Evolutionary conservation across 2,329 filamentous ascomycete genomes (phyloP).

Genomic region (Rhinocladiella mackenziei): DNA sequence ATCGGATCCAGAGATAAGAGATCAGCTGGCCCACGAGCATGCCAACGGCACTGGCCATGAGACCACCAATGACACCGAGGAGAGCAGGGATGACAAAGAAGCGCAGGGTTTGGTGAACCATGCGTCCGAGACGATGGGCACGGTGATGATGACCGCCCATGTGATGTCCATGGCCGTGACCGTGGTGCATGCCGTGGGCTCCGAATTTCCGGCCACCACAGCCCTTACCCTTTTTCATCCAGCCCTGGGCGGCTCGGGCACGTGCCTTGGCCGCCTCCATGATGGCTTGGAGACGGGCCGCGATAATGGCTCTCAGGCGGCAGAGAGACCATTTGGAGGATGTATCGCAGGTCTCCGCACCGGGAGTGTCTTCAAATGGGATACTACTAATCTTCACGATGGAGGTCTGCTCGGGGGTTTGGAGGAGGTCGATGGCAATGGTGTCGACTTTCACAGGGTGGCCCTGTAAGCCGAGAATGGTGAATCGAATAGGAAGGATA

Average conservation of each 20-base stretch:
- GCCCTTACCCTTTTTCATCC: slow-evolving; percentile 19
- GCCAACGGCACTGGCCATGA: slow-evolving; percentile 44
- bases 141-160: slow-evolving; percentile 31
- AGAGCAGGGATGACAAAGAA: slow-evolving; percentile 45
- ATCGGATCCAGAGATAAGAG: slow-evolving; percentile 44
- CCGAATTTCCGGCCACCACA: slow-evolving; percentile 17
- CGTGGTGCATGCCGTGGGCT: slow-evolving; percentile 11
- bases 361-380: slow-evolving; percentile 36
- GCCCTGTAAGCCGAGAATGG: slow-evolving; percentile 42
- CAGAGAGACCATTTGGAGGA: slow-evolving; percentile 42
- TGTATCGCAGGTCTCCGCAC: slow-evolving; percentile 32
- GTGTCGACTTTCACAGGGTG: slow-evolving; percentile 45
- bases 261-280: slow-evolving; percentile 29
- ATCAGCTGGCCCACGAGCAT: slow-evolving; percentile 47
- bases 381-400: slow-evolving; percentile 36
- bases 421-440: slow-evolving; percentile 40
- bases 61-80: slow-evolving; percentile 44
- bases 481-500: slow-evolving; percentile 41
- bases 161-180: slow-evolving; percentile 21
- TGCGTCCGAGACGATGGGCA: slow-evolving; percentile 31
- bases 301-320: slow-evolving; percentile 39
- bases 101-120: slow-evolving; percentile 41
- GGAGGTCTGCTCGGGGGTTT: slow-evolving; percentile 35
- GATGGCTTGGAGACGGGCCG: slow-evolving; percentile 39
- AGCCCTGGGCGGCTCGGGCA: slow-evolving; percentile 22